Percentiles rank a stretch among this genome's conserved stretches.
phyloP scores from a whole-genome alignment of 2,329 filamentous ascomycete species.

The Ploettnerulaceae sp. region DNA sequence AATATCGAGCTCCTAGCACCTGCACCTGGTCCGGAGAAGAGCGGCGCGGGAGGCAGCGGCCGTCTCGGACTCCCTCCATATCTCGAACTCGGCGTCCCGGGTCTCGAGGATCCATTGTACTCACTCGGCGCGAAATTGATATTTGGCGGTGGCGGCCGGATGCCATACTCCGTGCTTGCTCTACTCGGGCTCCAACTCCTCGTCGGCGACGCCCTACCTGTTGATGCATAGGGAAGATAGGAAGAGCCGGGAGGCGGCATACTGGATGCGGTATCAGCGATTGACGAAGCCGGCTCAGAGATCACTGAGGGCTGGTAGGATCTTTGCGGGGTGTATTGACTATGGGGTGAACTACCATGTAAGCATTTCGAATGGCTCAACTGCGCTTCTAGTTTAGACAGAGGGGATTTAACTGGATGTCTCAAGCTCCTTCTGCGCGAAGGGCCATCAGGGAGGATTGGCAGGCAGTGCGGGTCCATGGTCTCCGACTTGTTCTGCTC shows the following conservation, averaged over 20 bases:
- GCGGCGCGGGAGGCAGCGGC: constrained; percentile 80
- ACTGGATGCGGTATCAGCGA: constrained; percentile 53
- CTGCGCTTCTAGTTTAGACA: constrained; percentile 15
- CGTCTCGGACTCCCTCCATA: constrained; percentile 85
- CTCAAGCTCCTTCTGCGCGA: constrained; percentile 39
- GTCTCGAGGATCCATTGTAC: constrained; percentile 82
- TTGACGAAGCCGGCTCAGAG: constrained; percentile 44
- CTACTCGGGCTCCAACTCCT: constrained; percentile 55
- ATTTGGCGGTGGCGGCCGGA: constrained; percentile 65
- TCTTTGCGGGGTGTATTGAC: constrained; percentile 35
- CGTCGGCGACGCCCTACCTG: constrained; percentile 48
- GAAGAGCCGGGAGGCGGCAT: constrained; percentile 60
- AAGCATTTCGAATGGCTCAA: constrained; percentile 26
- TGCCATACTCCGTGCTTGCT: constrained; percentile 52
- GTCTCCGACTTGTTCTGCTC: constrained; percentile 34
- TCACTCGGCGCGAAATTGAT: constrained; percentile 81
- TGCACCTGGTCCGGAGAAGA: constrained; percentile 60
- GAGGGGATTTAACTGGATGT: constrained; percentile 36
- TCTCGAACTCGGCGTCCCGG: constrained; percentile 82
- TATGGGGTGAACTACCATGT: constrained; percentile 23
- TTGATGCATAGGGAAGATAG: constrained; percentile 53
- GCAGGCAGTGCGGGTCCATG: constrained; percentile 39
- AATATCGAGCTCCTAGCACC: constrained; percentile 49
- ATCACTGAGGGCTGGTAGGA: constrained; percentile 45
- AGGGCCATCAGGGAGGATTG: constrained; percentile 47